Conservation (phyloP, 768 basidiomycete genomes). For the Exsudoporus frostii region DNA sequence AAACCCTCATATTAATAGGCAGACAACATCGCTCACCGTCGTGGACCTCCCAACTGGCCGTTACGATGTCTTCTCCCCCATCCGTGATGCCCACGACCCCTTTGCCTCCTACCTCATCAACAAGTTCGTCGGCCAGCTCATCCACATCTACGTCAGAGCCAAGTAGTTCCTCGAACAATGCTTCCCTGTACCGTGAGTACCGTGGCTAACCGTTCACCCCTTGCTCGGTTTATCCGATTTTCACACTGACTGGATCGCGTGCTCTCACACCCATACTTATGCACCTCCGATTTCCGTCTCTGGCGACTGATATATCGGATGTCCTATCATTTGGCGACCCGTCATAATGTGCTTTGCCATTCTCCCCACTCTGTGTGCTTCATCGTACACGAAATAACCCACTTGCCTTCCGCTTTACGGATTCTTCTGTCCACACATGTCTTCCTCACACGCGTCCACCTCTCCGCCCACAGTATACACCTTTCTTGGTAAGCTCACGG, state of each 20-base stretch:
- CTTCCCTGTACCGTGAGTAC: constrained; percentile 29
- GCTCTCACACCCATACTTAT: constrained; percentile 3
- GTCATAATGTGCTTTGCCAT: background rate
- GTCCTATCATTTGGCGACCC: background rate
- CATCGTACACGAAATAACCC: background rate
- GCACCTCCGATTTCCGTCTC: background rate
- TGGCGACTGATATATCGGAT: background rate
- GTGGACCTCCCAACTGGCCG: background rate
- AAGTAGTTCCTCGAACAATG: constrained; percentile 15
- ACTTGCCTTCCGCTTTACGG: background rate
- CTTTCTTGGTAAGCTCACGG: constrained; percentile 28
- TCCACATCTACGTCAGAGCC: background rate
- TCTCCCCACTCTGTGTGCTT: constrained; percentile 1
- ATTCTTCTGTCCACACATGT: background rate
- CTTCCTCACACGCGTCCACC: background rate
- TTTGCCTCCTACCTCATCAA: background rate
- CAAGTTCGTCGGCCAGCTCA: background rate
- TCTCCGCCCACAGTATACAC: constrained; percentile 27
- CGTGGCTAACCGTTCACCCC: background rate
- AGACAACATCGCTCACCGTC: background rate
- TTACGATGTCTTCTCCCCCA: constrained; percentile 11
- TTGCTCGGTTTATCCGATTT: constrained; percentile 1
- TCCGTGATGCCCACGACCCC: background rate
- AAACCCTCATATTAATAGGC: constrained; percentile 19
- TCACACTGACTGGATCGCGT: constrained; percentile 16